Evolutionary conservation across 306 rosid species (phyloP).

Genomic region (Prunus armeniaca): DNA sequence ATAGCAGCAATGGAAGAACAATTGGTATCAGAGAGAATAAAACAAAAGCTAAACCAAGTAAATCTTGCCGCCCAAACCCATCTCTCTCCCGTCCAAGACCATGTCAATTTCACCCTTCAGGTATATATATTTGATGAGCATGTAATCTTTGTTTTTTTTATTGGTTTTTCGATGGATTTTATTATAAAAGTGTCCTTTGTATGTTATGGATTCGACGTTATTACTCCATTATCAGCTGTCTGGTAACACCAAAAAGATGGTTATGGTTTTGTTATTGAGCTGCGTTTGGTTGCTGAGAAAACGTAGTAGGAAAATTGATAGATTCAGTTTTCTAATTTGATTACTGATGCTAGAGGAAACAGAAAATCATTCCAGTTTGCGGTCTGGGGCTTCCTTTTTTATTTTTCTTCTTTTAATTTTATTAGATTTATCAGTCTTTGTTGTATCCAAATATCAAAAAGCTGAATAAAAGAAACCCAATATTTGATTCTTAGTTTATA

Average conservation of each 20-base stretch:
- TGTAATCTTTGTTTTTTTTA: neutral
- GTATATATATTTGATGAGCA: conserved; percentile 14
- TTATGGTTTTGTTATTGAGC: neutral
- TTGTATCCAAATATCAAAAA: neutral
- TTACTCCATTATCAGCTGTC: neutral
- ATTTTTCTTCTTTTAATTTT: neutral
- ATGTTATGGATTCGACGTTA: neutral
- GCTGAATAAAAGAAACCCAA: neutral
- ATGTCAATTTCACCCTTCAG: conserved; percentile 94
- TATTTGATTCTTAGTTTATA: neutral
- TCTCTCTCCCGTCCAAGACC: conserved; percentile 82
- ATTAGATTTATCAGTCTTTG: neutral
- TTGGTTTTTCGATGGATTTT: neutral
- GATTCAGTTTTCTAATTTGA: neutral
- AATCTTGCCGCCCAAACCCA: conserved; percentile 70
- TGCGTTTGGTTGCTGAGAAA: neutral
- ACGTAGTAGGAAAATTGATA: neutral
- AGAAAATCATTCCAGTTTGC: neutral
- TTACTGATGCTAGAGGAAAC: neutral
- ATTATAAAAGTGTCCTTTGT: neutral
- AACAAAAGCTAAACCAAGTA: conserved; percentile 72
- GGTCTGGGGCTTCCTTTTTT: neutral
- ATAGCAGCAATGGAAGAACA: conserved; percentile 77
- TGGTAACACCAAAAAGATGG: neutral
- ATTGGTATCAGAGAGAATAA: conserved; percentile 59